Conservation (phyloP, 257 asterid species). For the Solanum clarkiae region DNA sequence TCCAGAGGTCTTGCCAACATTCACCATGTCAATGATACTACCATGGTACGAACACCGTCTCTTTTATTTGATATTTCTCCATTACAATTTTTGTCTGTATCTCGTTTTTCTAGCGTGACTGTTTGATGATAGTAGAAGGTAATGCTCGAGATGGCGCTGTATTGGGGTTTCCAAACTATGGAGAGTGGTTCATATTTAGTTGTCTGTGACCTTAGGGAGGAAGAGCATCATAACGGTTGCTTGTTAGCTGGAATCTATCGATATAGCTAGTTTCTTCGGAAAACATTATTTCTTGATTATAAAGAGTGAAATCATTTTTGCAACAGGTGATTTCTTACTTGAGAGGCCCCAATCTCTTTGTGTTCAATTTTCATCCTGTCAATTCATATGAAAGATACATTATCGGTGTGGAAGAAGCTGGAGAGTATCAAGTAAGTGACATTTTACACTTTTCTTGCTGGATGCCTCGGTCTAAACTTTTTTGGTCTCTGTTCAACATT, state of each 20-base stretch:
- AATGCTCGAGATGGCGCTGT: neutral
- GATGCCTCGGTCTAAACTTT: neutral
- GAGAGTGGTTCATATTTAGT: neutral
- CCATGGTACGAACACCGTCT: slow-evolving; percentile 38
- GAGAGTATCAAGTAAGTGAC: slow-evolving; percentile 85
- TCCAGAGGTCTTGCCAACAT: slow-evolving; percentile 59
- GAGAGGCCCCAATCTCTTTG: slow-evolving; percentile 73
- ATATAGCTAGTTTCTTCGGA: neutral
- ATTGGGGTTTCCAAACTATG: neutral
- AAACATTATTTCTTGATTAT: neutral
- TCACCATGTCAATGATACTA: slow-evolving; percentile 73
- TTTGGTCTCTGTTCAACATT: neutral
- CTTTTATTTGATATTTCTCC: neutral
- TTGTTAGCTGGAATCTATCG: neutral
- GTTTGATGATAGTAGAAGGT: neutral
- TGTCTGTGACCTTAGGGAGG: neutral
- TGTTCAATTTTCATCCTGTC: slow-evolving; percentile 82
- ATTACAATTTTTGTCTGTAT: neutral
- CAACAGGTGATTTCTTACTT: slow-evolving; percentile 76
- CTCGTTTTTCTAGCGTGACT: neutral
- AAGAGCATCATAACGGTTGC: neutral
- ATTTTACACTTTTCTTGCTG: neutral
- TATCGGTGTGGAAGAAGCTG: slow-evolving; percentile 95
- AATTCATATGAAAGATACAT: slow-evolving; percentile 53
- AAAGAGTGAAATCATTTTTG: neutral